phyloP scores from a whole-genome alignment of 305 asterid genomes.

The Solanum hybrid region DNA sequence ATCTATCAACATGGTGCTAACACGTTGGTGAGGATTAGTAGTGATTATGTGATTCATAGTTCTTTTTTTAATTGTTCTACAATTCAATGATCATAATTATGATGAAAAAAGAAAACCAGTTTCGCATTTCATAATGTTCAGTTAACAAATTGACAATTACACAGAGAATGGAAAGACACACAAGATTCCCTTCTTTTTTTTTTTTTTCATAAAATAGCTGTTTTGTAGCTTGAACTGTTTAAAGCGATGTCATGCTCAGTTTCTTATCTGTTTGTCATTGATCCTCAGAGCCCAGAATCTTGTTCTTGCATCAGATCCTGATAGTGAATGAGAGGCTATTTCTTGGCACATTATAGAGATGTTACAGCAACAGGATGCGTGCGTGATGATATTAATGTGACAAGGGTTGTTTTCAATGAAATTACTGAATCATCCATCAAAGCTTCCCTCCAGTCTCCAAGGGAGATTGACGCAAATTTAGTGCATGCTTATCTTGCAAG shows the following conservation, averaged over 20 bases:
- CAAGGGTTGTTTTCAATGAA: slow-evolving; percentile 79
- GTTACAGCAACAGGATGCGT: slow-evolving; percentile 87
- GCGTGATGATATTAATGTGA: slow-evolving; percentile 54
- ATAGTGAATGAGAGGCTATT: slow-evolving; percentile 92
- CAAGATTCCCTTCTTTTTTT: not conserved
- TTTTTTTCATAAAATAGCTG: not conserved
- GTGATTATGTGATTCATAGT: not conserved
- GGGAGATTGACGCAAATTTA: slow-evolving; percentile 61
- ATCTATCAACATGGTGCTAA: not conserved
- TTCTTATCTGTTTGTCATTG: slow-evolving; percentile 24
- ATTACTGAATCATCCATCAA: slow-evolving; percentile 82
- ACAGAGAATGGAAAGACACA: not conserved
- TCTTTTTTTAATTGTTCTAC: not conserved
- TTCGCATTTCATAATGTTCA: not conserved
- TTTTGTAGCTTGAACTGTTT: slow-evolving; percentile 1
- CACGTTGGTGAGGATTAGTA: not conserved
- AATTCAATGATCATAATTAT: not conserved
- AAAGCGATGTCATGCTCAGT: slow-evolving; percentile 6
- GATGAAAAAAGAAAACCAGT: not conserved
- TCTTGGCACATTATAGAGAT: slow-evolving; percentile 95
- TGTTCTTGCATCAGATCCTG: slow-evolving; percentile 94
- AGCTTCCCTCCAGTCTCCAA: slow-evolving; percentile 73
- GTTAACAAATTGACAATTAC: not conserved
- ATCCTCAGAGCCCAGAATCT: slow-evolving; percentile 74
- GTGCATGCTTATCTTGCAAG: slow-evolving; percentile 93